These are phyloP conservation scores for Limonium bicolor DNA, from an alignment of 148 eudicot genomes.

Conservation along the genomic window DNA sequence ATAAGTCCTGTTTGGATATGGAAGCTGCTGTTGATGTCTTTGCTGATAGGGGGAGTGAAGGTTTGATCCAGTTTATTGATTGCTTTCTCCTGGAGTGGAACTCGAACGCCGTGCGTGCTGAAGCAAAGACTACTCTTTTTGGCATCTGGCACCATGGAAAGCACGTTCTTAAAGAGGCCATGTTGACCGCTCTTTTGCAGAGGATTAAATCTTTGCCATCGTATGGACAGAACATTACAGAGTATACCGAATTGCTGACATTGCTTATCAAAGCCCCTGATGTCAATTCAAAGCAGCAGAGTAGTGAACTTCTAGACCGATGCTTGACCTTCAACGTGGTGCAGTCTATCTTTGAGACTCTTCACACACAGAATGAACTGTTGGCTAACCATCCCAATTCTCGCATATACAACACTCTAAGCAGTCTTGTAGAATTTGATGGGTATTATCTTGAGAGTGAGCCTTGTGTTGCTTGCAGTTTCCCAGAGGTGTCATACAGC, in stretches of 20 bases:
- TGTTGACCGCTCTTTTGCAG: constrained; percentile 65
- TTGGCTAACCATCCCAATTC: constrained; percentile 99
- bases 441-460: constrained; percentile 99
- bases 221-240: constrained; percentile 87
- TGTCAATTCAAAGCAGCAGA: constrained; percentile 47
- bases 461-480: constrained; percentile 99
- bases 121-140: constrained; percentile 75
- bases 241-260: constrained; percentile 73
- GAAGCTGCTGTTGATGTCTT: constrained; percentile 69
- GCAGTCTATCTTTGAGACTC: constrained; percentile 76
- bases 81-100: constrained; percentile 92
- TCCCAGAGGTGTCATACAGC: constrained; percentile 92
- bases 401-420: constrained; percentile 87
- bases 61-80: constrained; percentile 73
- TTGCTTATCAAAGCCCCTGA: constrained; percentile 68
- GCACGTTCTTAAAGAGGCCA: constrained; percentile 57
- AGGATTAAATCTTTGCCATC: constrained; percentile 68
- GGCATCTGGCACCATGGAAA: constrained; percentile 96
- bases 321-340: constrained; percentile 87
- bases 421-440: constrained; percentile 98
- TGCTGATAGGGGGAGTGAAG: constrained; percentile 49
- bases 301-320: constrained; percentile 59
- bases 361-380: constrained; percentile 85
- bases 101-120: constrained; percentile 82
- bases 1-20: constrained; percentile 85